phyloP scores from a whole-genome alignment of 257 asterid genomes.

The Linderniella brevidens region DNA sequence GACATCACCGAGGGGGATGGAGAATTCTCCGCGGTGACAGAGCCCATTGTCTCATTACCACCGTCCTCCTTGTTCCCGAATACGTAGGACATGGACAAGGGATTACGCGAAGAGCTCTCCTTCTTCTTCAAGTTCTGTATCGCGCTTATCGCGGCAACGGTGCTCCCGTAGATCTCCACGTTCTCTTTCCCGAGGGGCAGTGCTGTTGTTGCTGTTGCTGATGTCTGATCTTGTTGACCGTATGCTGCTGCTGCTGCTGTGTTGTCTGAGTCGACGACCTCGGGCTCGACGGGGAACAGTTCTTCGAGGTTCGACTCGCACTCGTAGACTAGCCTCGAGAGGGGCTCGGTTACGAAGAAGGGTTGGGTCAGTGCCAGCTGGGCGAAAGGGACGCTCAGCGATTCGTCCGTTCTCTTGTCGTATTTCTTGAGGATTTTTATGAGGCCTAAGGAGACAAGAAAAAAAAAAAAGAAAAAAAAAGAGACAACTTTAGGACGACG shows the following conservation, averaged over 20 bases:
- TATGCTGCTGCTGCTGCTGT: conserved; percentile 8
- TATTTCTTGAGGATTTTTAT: conserved; percentile 84
- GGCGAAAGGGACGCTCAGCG: conserved; percentile 55
- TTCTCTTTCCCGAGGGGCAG: conserved; percentile 40
- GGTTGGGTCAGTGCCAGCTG: conserved; percentile 76
- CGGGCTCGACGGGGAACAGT: conserved; percentile 61
- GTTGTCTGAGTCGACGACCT: conserved; percentile 41
- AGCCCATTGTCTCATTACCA: conserved; percentile 30
- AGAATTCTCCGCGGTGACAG: conserved; percentile 49
- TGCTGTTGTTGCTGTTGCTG: conserved; percentile 2
- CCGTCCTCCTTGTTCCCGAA: conserved; percentile 29
- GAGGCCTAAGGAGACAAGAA: conserved; percentile 32
- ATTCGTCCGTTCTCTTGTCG: conserved; percentile 76
- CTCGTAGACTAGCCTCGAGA: conserved; percentile 51
- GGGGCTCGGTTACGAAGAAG: conserved; percentile 66
- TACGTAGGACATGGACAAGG: conserved; percentile 45
- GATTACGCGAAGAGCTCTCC: conserved; percentile 61
- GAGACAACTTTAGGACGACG: not conserved
- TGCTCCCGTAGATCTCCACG: conserved; percentile 47
- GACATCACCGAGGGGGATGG: too few relatives aligned
- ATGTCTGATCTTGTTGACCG: conserved; percentile 5
- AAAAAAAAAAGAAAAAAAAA: too few relatives aligned
- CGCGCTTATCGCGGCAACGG: conserved; percentile 57
- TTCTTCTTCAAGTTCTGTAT: conserved; percentile 49
- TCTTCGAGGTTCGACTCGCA: conserved; percentile 76